Conservation (phyloP, 148 eudicot species). For the Chenopodium berlandieri region DNA sequence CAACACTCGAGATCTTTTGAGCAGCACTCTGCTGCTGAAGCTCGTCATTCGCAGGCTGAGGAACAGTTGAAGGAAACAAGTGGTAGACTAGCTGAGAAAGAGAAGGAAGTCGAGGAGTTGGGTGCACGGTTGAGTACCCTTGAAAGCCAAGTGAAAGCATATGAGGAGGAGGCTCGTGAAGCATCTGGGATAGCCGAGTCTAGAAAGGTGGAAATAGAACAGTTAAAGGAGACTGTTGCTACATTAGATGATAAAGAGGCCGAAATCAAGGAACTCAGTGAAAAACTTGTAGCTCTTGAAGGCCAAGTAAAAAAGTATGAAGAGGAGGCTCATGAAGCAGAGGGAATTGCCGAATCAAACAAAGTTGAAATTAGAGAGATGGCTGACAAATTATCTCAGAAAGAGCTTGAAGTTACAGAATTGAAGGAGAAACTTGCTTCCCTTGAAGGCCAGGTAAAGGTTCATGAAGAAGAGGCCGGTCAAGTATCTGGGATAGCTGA, state of each 20-base stretch:
- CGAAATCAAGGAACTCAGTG: conserved; percentile 29
- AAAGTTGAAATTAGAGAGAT: conserved; percentile 26
- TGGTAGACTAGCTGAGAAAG: conserved; percentile 46
- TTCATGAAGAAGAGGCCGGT: conserved; percentile 23
- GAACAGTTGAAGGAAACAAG: conserved; percentile 51
- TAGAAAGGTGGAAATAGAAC: conserved; percentile 55
- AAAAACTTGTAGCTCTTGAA: conserved; percentile 25
- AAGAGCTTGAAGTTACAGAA: conserved; percentile 25
- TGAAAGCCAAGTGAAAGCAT: conserved; percentile 42
- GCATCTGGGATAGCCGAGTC: conserved; percentile 47
- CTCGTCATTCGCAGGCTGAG: conserved; percentile 48
- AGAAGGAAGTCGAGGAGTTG: conserved; percentile 52
- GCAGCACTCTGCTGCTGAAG: conserved; percentile 53
- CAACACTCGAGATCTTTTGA: conserved; percentile 60
- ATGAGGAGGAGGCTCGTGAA: conserved; percentile 47
- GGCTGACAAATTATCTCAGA: conserved; percentile 29
- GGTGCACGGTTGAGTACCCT: conserved; percentile 41
- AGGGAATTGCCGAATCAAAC: conserved; percentile 21
- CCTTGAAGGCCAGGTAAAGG: conserved; percentile 28
- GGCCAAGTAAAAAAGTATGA: conserved; percentile 21
- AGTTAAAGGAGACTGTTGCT: conserved; percentile 23
- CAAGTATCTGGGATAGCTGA: conserved; percentile 28
- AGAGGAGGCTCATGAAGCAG: conserved; percentile 26
- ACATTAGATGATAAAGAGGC: conserved; percentile 26
- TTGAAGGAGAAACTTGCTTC: conserved; percentile 25